phyloP scores from a whole-genome alignment of 495 filamentous ascomycete species.

The Venustampulla echinocandica region DNA sequence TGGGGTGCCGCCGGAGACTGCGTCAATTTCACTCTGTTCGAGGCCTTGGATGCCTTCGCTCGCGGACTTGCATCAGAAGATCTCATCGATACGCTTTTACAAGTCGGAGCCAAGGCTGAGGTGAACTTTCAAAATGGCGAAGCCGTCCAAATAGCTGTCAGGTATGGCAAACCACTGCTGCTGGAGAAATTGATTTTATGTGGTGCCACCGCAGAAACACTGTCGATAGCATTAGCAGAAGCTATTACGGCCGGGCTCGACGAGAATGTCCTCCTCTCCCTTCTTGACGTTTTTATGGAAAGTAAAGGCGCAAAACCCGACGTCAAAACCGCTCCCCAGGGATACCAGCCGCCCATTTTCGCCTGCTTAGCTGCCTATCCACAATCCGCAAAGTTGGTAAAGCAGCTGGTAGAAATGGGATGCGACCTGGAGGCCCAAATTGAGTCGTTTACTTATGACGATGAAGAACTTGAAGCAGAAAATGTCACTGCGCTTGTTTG shows the following conservation, averaged over 20 bases:
- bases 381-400: background rate
- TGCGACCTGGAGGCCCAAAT: background rate
- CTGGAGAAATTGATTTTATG: background rate
- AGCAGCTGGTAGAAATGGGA: background rate
- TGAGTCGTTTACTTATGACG: background rate
- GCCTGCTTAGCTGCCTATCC: background rate
- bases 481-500: constrained; percentile 2
- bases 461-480: background rate
- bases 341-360: background rate
- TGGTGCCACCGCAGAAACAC: background rate
- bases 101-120: background rate
- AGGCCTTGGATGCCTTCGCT: constrained; percentile 1
- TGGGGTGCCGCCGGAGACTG: constrained; percentile 6
- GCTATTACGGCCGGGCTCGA: constrained; percentile 3
- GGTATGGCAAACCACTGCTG: background rate
- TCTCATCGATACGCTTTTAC: constrained; percentile 5
- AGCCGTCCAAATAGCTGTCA: constrained; percentile 1
- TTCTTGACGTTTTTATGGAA: background rate
- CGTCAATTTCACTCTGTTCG: background rate
- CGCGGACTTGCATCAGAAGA: background rate
- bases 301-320: background rate
- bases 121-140: constrained; percentile 2
- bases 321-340: background rate
- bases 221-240: constrained; percentile 1
- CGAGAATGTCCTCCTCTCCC: constrained; percentile 1